Evolutionary conservation across 78 protist species (phyloP).

Genomic region (Isochrysis galbana): DNA sequence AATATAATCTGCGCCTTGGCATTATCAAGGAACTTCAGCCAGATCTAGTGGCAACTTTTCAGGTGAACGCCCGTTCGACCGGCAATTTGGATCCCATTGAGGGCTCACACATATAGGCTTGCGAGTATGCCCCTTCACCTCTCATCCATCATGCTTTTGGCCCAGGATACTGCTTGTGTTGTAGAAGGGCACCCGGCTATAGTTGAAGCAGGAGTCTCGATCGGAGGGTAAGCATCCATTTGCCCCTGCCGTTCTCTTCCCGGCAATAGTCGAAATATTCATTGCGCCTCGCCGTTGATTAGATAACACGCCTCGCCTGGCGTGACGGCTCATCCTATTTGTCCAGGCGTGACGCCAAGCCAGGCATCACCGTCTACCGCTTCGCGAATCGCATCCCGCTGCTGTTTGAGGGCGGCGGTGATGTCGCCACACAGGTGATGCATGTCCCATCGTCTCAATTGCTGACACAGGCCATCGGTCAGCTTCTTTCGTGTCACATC

Average conservation of each 20-base stretch:
- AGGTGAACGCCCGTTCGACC: neutral
- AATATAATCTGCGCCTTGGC: conserved; percentile 69
- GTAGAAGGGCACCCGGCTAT: conserved; percentile 66
- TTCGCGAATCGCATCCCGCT: conserved; percentile 70
- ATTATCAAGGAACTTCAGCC: conserved; percentile 69
- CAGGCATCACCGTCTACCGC: conserved; percentile 57
- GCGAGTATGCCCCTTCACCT: too few species aligned
- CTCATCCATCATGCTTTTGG: neutral
- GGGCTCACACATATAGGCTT: too few species aligned
- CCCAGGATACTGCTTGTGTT: neutral
- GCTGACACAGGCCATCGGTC: too few species aligned
- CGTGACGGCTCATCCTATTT: too few species aligned
- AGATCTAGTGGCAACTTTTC: conserved; percentile 60
- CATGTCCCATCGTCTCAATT: too few species aligned
- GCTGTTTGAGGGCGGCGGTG: conserved; percentile 62
- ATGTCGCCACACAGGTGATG: conserved; percentile 53
- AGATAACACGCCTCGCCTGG: too few species aligned
- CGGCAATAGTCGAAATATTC: too few species aligned
- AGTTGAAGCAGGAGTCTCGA: conserved; percentile 62
- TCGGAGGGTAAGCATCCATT: too few species aligned
- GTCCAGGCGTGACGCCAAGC: conserved; percentile 38
- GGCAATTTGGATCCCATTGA: too few species aligned
- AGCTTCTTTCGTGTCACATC: too few species aligned
- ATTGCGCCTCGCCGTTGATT: too few species aligned
- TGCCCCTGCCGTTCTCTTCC: too few species aligned